Evolutionary conservation across 2,329 filamentous ascomycete species (phyloP).

Genomic region (Venturiaceae sp.): DNA sequence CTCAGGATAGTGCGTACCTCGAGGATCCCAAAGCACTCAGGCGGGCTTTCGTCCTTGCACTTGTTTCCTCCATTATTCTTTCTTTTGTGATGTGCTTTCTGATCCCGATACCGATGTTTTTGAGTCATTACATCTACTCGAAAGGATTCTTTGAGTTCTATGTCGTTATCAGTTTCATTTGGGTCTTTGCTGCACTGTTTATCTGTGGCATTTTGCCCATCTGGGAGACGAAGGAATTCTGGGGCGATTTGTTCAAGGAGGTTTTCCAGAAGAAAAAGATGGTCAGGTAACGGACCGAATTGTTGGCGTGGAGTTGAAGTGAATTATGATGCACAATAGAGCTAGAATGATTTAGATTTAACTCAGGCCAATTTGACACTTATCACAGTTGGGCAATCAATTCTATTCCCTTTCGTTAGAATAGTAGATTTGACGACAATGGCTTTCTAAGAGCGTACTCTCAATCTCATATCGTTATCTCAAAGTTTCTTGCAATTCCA

Average conservation of each 20-base stretch:
- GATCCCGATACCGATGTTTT: conserved; percentile 32
- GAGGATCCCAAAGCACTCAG: conserved; percentile 14
- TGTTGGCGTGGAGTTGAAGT: too few relatives aligned
- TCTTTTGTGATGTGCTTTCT: conserved; percentile 31
- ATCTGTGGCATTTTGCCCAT: conserved; percentile 32
- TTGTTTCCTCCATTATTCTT: conserved; percentile 24
- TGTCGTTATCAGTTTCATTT: conserved; percentile 31
- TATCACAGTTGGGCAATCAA: too few relatives aligned
- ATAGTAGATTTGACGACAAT: too few relatives aligned
- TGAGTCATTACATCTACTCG: conserved; percentile 30
- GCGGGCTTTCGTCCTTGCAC: conserved; percentile 26
- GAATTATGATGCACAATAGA: too few relatives aligned
- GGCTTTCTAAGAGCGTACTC: too few relatives aligned
- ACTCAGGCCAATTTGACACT: too few relatives aligned
- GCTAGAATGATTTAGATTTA: too few relatives aligned
- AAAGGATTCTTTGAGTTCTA: conserved; percentile 31
- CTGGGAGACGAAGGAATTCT: conserved; percentile 28
- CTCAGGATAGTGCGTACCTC: background rate
- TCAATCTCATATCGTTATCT: too few relatives aligned
- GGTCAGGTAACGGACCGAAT: background rate
- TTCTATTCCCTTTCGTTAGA: too few relatives aligned
- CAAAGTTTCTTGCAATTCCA: too few relatives aligned
- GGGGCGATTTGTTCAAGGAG: conserved; percentile 5
- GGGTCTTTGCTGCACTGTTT: conserved; percentile 29
- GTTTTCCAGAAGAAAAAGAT: background rate